These are phyloP conservation scores for Aspergillus avenaceus DNA, from an alignment of 495 filamentous ascomycete species.

Conservation along the genomic window DNA sequence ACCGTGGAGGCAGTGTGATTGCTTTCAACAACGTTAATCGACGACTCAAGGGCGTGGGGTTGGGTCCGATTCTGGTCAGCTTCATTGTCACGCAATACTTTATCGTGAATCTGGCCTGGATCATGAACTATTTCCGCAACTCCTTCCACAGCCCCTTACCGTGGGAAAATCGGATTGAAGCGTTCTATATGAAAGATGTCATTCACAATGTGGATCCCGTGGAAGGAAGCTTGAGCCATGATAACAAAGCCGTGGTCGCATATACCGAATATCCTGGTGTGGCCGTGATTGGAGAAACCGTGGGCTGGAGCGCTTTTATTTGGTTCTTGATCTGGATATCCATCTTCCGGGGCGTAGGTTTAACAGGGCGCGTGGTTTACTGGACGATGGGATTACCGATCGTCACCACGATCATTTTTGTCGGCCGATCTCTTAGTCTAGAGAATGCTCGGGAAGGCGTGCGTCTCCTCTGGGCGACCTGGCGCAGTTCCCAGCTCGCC, in stretches of 20 bases:
- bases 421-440: constrained; percentile 29
- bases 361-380: constrained; percentile 40
- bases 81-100: constrained; percentile 37
- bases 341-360: constrained; percentile 34
- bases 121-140: constrained; percentile 40
- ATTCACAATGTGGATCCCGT: constrained; percentile 25
- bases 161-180: constrained; percentile 30
- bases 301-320: constrained; percentile 36
- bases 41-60: constrained; percentile 32
- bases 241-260: constrained; percentile 12
- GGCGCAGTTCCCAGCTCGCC: constrained; percentile 19
- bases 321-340: constrained; percentile 38
- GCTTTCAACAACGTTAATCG: constrained; percentile 35
- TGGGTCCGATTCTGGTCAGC: constrained; percentile 29
- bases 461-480: constrained; percentile 23
- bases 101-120: constrained; percentile 35
- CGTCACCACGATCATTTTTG: constrained; percentile 32
- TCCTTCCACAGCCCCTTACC: constrained; percentile 35
- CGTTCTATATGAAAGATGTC: constrained; percentile 31
- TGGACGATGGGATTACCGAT: constrained; percentile 43
- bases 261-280: constrained; percentile 21
- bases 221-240: constrained; percentile 14
- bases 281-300: constrained; percentile 28
- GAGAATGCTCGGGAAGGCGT: constrained; percentile 30
- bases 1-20: constrained; percentile 34